Conservation (phyloP, 2,329 filamentous ascomycete genomes). For the Trichophyton simii region DNA sequence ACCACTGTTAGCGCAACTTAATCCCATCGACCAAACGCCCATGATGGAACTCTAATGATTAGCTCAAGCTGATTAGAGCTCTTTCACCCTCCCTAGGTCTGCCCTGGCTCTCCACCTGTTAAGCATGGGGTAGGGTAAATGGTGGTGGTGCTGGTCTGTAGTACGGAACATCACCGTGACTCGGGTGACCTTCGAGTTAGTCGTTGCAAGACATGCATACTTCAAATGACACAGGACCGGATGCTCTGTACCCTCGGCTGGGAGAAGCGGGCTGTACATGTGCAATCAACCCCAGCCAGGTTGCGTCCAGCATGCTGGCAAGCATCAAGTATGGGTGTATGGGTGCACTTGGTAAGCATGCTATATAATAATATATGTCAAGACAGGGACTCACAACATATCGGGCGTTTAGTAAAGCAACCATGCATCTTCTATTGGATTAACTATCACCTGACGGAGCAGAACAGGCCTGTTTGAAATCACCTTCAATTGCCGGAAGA, state of each 20-base stretch:
- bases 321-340: background rate
- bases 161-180: background rate
- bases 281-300: background rate
- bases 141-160: background rate
- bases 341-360: no score
- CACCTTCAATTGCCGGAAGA: constrained; percentile 2
- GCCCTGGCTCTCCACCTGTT: background rate
- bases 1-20: background rate
- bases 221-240: background rate
- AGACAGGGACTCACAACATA: background rate
- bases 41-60: background rate
- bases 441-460: background rate
- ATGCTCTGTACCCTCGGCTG: background rate
- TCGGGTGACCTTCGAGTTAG: background rate
- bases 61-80: background rate
- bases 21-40: background rate
- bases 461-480: constrained; percentile 1
- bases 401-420: background rate
- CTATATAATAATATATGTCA: background rate
- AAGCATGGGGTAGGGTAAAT: background rate
- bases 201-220: background rate
- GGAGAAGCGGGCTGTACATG: background rate
- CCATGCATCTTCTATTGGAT: background rate
- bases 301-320: background rate
- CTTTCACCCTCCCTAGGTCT: background rate